Percentiles rank a stretch among this genome's conserved stretches.
Conservation (phyloP, 2,329 filamentous ascomycete genomes). For the Lecanicillium sp. region DNA sequence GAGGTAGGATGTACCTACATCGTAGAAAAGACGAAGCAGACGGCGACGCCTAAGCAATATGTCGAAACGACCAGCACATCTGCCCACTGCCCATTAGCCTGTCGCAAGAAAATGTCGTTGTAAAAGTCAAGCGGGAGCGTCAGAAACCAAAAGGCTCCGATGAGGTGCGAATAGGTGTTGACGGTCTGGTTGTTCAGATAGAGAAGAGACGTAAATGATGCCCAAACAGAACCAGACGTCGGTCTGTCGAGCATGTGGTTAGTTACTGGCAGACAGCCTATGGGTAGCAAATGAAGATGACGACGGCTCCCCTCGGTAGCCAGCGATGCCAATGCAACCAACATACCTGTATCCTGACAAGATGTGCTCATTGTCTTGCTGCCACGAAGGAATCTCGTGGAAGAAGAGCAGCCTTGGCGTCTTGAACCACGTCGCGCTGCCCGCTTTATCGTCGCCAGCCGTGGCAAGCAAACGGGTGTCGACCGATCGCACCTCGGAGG, state of each 20-base stretch:
- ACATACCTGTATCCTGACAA: conserved; percentile 12
- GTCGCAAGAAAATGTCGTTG: background rate
- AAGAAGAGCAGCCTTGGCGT: conserved; percentile 10
- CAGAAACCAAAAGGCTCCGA: conserved; percentile 12
- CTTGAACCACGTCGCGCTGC: background rate
- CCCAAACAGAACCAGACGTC: conserved; percentile 12
- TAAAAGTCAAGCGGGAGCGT: conserved; percentile 13
- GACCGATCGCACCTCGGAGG: background rate
- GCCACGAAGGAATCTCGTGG: conserved; percentile 9
- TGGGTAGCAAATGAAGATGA: background rate
- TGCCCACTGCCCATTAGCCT: background rate
- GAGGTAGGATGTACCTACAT: no score
- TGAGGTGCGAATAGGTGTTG: conserved; percentile 14
- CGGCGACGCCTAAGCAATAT: conserved; percentile 17
- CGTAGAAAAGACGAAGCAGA: conserved; percentile 17
- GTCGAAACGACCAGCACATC: conserved; percentile 16
- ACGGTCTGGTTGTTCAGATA: conserved; percentile 16
- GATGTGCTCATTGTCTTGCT: conserved; percentile 14
- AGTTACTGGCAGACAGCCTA: background rate
- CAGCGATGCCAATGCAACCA: no score
- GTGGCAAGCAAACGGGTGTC: background rate
- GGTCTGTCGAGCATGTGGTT: conserved; percentile 5
- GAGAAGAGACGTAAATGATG: conserved; percentile 10
- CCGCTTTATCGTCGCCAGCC: background rate
- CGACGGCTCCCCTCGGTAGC: no score